These are phyloP conservation scores for Emiliania huxleyi DNA, from an alignment of 78 protist genomes.

Conservation along the genomic window DNA sequence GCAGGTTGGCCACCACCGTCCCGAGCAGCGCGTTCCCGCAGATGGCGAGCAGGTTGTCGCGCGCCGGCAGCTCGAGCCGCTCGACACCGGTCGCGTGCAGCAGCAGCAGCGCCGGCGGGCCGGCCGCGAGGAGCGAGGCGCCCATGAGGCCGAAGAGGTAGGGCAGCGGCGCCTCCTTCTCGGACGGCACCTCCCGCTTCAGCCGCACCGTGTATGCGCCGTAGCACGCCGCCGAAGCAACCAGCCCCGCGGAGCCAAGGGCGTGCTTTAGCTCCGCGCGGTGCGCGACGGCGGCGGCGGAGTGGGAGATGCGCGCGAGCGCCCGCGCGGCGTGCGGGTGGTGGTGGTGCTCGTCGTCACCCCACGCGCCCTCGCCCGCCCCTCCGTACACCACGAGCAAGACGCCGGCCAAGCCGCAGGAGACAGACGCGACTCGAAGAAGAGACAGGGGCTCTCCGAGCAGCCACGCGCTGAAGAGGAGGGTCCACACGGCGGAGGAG, in stretches of 20 bases:
- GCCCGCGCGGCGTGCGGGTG: no score
- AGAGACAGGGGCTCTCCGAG: neutral
- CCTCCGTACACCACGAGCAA: neutral
- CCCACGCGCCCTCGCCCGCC: neutral
- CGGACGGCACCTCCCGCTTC: neutral
- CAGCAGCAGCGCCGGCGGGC: constrained; percentile 30
- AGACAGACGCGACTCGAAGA: neutral
- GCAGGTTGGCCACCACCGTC: constrained; percentile 60
- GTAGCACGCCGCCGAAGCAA: constrained; percentile 47
- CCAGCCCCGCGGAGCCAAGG: no score
- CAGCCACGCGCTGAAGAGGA: neutral
- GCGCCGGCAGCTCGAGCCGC: neutral
- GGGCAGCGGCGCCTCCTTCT: neutral
- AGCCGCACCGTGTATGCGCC: constrained; percentile 56
- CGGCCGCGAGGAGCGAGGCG: neutral
- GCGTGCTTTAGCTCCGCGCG: no score
- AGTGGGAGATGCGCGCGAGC: no score
- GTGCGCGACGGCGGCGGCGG: no score
- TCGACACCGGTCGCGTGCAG: constrained; percentile 15
- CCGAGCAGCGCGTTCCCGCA: constrained; percentile 38
- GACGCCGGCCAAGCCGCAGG: neutral
- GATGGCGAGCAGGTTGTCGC: neutral
- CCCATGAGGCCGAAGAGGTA: constrained; percentile 69
- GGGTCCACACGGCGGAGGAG: constrained; percentile 39
- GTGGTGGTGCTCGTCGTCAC: no score